Evolutionary conservation across 169 alveolate genomes (phyloP).

Genomic region (Haemoproteus tartakovskyi): DNA sequence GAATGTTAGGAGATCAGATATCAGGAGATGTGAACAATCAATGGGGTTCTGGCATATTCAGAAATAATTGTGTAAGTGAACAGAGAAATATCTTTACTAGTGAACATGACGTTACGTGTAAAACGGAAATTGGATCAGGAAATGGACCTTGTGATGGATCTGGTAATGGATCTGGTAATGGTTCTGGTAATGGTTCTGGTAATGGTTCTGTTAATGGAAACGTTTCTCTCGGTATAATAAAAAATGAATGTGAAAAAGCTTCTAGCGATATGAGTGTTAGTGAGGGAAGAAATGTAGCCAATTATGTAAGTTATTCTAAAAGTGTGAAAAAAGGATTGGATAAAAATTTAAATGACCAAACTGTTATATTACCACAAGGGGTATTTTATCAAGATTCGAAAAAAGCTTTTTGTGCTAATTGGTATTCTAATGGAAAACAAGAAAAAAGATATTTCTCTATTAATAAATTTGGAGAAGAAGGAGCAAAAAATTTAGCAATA

Average conservation of each 20-base stretch:
- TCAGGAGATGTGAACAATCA: no score
- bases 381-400: constrained; percentile 64
- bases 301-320: no score
- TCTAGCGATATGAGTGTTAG: background rate
- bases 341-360: background rate
- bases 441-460: constrained; percentile 79
- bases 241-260: background rate
- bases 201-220: background rate
- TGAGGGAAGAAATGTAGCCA: background rate
- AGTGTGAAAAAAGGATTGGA: constrained; percentile 22
- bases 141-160: background rate
- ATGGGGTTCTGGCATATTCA: no score
- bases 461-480: constrained; percentile 79
- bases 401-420: constrained; percentile 73
- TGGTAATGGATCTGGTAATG: background rate
- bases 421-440: constrained; percentile 82
- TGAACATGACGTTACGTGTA: no score
- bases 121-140: no score
- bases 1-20: no score
- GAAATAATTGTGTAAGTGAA: no score
- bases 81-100: no score
- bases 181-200: background rate
- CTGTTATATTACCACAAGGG: constrained; percentile 62
- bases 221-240: background rate
- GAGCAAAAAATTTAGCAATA: constrained; percentile 77